Evolutionary conservation across 352 stramenopile genomes (phyloP).

Genomic region (Thalassiosira delicatula): DNA sequence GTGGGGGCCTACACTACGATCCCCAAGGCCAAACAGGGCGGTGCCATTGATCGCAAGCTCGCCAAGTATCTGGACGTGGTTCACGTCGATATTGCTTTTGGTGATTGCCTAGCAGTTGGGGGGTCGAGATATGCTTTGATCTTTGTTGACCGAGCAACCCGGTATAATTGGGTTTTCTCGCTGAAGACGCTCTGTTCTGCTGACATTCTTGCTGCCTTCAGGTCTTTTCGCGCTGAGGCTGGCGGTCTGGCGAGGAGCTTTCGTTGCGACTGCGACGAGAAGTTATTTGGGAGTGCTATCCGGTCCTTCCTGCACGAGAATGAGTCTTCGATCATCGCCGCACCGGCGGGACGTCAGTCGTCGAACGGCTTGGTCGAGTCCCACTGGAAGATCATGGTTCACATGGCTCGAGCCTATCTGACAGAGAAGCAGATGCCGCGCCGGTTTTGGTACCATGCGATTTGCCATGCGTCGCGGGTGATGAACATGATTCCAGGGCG

Average conservation of each 20-base stretch:
- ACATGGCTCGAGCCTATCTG: conserved; percentile 31
- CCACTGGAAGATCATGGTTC: conserved; percentile 34
- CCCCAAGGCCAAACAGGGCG: not conserved
- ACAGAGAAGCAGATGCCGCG: conserved; percentile 40
- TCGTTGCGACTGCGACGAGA: conserved; percentile 23
- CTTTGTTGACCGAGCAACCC: conserved; percentile 36
- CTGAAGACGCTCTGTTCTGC: not conserved
- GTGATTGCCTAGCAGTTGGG: conserved; percentile 1
- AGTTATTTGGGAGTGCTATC: conserved; percentile 13
- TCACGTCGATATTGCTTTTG: conserved; percentile 44
- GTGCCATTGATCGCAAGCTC: not conserved
- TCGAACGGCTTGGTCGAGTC: conserved; percentile 32
- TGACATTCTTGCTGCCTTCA: conserved; percentile 21
- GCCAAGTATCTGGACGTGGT: conserved; percentile 17
- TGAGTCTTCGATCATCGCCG: conserved; percentile 3
- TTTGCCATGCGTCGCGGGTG: conserved; percentile 7
- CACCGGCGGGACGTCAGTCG: conserved; percentile 23
- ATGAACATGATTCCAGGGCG: conserved; percentile 33
- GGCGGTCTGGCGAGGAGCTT: conserved; percentile 10
- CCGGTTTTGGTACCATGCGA: conserved; percentile 29
- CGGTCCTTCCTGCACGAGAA: not conserved
- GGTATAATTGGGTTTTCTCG: conserved; percentile 38
- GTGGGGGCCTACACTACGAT: conserved; percentile 29
- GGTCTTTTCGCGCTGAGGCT: conserved; percentile 13
- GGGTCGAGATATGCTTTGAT: conserved; percentile 27